Evolutionary conservation across 179 eudicot species (phyloP).

Genomic region (Gypsophila paniculata): DNA sequence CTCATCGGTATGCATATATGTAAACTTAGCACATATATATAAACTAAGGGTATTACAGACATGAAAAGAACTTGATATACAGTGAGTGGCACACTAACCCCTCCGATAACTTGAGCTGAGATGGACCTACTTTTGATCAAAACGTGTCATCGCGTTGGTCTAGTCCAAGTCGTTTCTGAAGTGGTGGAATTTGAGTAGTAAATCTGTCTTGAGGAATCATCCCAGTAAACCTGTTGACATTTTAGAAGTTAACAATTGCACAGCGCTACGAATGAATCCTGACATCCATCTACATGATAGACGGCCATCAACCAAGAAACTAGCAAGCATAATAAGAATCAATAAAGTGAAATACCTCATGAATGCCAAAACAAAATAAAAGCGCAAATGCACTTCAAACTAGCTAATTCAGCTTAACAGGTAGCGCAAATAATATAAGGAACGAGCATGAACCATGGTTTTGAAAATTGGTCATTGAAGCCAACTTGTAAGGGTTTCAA

Average conservation of each 20-base stretch:
- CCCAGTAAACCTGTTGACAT: slow-evolving; percentile 68
- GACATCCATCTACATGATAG: no score
- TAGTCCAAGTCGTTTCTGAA: slow-evolving; percentile 83
- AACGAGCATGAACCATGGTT: neutral
- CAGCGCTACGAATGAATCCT: neutral
- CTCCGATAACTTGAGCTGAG: slow-evolving; percentile 5
- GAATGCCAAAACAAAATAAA: neutral
- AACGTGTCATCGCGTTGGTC: slow-evolving; percentile 42
- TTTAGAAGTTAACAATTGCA: neutral
- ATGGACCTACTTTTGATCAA: neutral
- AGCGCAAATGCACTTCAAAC: neutral
- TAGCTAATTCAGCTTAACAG: neutral
- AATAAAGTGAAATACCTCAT: neutral
- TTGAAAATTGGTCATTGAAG: neutral
- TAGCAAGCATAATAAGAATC: neutral
- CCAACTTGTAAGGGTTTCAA: neutral
- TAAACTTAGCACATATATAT: neutral
- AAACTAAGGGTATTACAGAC: neutral
- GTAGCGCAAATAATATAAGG: neutral
- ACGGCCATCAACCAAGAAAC: no score
- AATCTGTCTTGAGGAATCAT: slow-evolving; percentile 67
- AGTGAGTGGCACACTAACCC: neutral
- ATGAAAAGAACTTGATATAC: slow-evolving; percentile 8
- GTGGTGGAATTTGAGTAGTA: slow-evolving; percentile 72
- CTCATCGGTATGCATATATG: neutral